Evolutionary conservation across 768 basidiomycete species (phyloP), one percentile per base, ranked within the genome.

Genomic region (Russula ochroleuca): DNA sequence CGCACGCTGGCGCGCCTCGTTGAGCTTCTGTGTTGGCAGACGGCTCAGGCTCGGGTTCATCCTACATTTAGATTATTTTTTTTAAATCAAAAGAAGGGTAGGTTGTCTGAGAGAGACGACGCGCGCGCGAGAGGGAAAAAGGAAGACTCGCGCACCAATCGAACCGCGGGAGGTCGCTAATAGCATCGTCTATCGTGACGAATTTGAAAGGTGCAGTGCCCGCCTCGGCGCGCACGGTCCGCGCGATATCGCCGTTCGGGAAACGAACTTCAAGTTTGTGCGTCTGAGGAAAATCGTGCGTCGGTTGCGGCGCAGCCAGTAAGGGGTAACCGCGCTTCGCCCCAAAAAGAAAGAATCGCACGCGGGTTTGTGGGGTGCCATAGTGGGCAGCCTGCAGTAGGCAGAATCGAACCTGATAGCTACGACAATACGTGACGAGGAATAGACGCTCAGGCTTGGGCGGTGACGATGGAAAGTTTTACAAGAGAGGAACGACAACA

Each of bases 171-270:
- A 93, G 76, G 70, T 93, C 91, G 3, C 79, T 76, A 54, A 92
- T 90, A 1, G 90, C 88, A 70, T 91, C 89, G 23, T 82, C 80
- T 47, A 91, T 80, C 0, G 83, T 81, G 23, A 91, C 82, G 66
- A 77, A 77, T 9, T 62, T 64, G 62, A 70, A 67, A 0, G 82
- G 80, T 1, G 85, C 85, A 2, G 77, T 78, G 0, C 89, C 88
- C 23, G 68, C 63, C 4, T 73, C 69, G 0, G 78, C 77, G 14
- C 74, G 75, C 19, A 88, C 80, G 0, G 84, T 81, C 3, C 67
- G 69, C 31, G 85, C 72, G 1, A 62, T 57, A 13, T 74, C 61
- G 1, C 75, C 78, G 37, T 78, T 78, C 3, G 80, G 76, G 38
- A 86, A 72, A 51, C 78, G 82, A 55, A 92, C 80, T 14, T 76